Evolutionary conservation across 495 filamentous ascomycete species (phyloP), one percentile per base, ranked within the genome.

Genomic region (Penicillium argentinense): DNA sequence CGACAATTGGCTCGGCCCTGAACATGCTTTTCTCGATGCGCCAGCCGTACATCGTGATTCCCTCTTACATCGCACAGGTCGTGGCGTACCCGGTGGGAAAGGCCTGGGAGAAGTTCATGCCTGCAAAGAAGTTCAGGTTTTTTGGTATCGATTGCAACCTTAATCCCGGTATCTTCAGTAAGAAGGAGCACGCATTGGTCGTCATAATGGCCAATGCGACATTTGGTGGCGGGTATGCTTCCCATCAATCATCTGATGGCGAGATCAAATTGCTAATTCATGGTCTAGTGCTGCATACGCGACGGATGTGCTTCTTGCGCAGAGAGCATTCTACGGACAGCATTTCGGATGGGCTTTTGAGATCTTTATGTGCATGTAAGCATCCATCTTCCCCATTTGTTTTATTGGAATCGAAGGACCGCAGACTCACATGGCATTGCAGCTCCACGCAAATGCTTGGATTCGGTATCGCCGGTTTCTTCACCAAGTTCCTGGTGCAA

Each of bases 131-230:
- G 22, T 72, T 81, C 54, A 70, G 45, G 26, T 59, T 81, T 13
- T 81, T 85, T 46, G 84, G 84, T 8, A 27, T 73, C 24, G 58
- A 69, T 17, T 79, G 73, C 59, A 76, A 73, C 17, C 62, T 88
- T 12, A 89, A 89, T 56, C 85, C 84, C 0, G 84, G 85, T 1
- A 77, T 75, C 5, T 90, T 87, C 71, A 89, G 84, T 63, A 81
- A 87, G 62, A 90, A 90, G 56, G 85, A 88, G 53, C 86, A 90
- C 57, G 71, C 83, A 5, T 72, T 89, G 38, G 81, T 86, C 25
- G 82, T 85, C n/a, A 79, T 89, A 54, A 89, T 89, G 86, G 69
- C 71, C 28, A 74, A 74, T 50, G 69, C 69, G 33, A 66, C 66
- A 9, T 72, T 85, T 66, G 54, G 66, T 33, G 66, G 60, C 46